These are phyloP conservation scores for Ophiostoma tasmaniense DNA, from an alignment of 2,329 filamentous ascomycete genomes.

Conservation along the genomic window DNA sequence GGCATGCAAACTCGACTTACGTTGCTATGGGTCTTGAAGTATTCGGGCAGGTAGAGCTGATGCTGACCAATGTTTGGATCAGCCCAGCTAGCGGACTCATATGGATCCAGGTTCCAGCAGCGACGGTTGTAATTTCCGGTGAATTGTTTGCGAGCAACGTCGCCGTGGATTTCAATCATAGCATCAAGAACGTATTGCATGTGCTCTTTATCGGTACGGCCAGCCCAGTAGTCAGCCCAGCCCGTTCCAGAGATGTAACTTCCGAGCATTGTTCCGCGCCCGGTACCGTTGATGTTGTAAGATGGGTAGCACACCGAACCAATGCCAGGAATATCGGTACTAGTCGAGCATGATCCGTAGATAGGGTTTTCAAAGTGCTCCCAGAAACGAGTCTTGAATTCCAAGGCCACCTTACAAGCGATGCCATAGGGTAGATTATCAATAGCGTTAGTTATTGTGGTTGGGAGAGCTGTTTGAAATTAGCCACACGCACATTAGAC, in stretches of 20 bases:
- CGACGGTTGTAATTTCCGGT: constrained; percentile 5
- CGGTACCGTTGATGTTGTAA: constrained; percentile 8
- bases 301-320: constrained; percentile 4
- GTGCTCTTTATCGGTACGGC: background rate
- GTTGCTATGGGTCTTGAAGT: constrained; percentile 7
- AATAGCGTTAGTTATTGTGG: background rate
- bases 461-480: background rate
- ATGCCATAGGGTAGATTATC: constrained; percentile 1
- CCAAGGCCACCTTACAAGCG: constrained; percentile 3
- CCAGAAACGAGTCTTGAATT: constrained; percentile 8
- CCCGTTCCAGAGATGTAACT: constrained; percentile 3
- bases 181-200: constrained; percentile 6
- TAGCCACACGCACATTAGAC: background rate
- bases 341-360: constrained; percentile 5
- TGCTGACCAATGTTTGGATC: background rate
- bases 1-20: background rate
- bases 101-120: constrained; percentile 5
- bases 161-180: constrained; percentile 6
- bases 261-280: background rate
- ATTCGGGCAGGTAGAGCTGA: constrained; percentile 7
- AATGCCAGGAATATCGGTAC: background rate
- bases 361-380: constrained; percentile 5
- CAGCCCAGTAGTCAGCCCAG: constrained; percentile 5
- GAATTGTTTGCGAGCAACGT: background rate
- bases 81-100: constrained; percentile 3